A percentile compares a stretch with the other conserved stretches of the same genome.
phyloP scores from a whole-genome alignment of 2,329 filamentous ascomycete species.

The Trematosphaeria pertusa region DNA sequence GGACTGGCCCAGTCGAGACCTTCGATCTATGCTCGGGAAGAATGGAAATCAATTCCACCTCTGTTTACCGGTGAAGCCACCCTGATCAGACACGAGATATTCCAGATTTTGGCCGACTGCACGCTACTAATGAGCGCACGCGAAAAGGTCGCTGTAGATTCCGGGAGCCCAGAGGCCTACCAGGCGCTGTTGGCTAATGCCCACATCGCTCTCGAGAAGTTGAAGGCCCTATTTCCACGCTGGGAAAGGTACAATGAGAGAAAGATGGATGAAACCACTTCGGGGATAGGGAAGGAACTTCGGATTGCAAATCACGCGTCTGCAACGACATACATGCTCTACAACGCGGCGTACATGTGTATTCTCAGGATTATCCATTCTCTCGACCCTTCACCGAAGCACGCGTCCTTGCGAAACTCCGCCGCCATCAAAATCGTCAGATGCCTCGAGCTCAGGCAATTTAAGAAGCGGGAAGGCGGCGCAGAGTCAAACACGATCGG shows the following conservation, averaged over 20 bases:
- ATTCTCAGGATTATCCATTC: conserved; percentile 28
- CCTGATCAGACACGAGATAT: conserved; percentile 26
- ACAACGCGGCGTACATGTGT: conserved; percentile 30
- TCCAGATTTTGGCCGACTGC: conserved; percentile 32
- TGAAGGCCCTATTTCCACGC: conserved; percentile 17
- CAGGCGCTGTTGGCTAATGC: conserved; percentile 15
- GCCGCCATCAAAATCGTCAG: conserved; percentile 26
- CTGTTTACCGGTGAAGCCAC: conserved; percentile 15
- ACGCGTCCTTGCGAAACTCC: conserved; percentile 20
- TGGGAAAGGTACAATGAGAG: conserved; percentile 26
- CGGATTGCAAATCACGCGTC: conserved; percentile 26
- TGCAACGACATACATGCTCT: conserved; percentile 33
- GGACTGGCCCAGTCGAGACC: conserved; percentile 24
- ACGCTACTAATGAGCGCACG: conserved; percentile 25
- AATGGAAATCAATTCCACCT: conserved; percentile 31
- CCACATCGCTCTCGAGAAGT: conserved; percentile 3
- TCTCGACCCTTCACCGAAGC: conserved; percentile 21
- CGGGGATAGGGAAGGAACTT: conserved; percentile 16
- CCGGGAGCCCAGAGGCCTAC: neutral
- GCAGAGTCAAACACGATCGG: conserved; percentile 32
- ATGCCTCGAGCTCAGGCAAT: conserved; percentile 29
- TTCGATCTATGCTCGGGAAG: conserved; percentile 27
- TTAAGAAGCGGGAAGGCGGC: conserved; percentile 21
- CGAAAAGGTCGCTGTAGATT: conserved; percentile 8
- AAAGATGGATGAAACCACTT: conserved; percentile 9